Conservation (phyloP, 2,329 filamentous ascomycete genomes). For the Zalaria obscura region DNA sequence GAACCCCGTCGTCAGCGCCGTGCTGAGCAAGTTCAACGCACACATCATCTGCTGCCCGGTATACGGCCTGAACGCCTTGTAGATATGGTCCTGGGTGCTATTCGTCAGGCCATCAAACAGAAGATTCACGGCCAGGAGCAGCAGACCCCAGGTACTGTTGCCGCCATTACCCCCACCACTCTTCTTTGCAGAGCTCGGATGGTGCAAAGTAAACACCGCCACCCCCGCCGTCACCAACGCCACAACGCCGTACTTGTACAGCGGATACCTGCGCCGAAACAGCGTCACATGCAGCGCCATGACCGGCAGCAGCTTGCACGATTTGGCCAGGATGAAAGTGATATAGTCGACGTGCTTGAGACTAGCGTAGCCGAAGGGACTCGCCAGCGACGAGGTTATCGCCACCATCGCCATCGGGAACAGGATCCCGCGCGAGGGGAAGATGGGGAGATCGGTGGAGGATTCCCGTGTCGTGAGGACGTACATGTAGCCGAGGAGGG, state of each 20-base stretch:
- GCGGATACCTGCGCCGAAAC: constrained; percentile 75
- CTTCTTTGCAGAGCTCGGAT: constrained; percentile 44
- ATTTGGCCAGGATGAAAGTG: constrained; percentile 93
- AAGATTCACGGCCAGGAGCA: constrained; percentile 76
- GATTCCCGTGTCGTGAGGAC: constrained; percentile 44
- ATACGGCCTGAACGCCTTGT: constrained; percentile 61
- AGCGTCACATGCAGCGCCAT: constrained; percentile 93
- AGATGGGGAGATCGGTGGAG: constrained; percentile 43
- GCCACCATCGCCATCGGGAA: constrained; percentile 71
- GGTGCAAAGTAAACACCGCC: constrained; percentile 85
- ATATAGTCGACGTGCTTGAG: constrained; percentile 95
- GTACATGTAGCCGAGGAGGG: constrained; percentile 68
- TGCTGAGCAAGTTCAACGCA: constrained; percentile 82
- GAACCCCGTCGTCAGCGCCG: constrained; percentile 61
- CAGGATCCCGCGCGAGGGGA: constrained; percentile 63
- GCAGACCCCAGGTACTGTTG: constrained; percentile 56
- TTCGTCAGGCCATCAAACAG: constrained; percentile 95
- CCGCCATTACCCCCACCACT: constrained; percentile 29
- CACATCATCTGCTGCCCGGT: constrained; percentile 99
- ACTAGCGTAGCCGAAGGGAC: constrained; percentile 89
- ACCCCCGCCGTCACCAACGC: constrained; percentile 83
- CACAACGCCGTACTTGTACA: constrained; percentile 95
- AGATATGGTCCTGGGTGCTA: constrained; percentile 91
- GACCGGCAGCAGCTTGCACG: constrained; percentile 95
- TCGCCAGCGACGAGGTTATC: constrained; percentile 74